phyloP scores from a whole-genome alignment of 2,329 filamentous ascomycete species.

The Chaetomium sp. region DNA sequence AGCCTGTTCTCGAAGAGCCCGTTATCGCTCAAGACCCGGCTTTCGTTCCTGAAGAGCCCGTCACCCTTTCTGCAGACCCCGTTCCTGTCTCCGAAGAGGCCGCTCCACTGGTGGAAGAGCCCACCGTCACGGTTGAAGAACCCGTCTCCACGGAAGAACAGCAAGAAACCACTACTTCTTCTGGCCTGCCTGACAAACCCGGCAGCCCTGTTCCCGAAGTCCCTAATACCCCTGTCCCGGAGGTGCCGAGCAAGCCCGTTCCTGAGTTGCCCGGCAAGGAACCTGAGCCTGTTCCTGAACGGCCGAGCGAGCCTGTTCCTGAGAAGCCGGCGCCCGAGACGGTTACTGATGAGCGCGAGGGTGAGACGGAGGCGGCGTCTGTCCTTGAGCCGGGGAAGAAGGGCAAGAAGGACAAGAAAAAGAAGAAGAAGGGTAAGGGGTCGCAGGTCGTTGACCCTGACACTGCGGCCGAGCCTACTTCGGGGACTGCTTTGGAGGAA shows the following conservation, averaged over 20 bases:
- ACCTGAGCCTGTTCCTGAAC: not conserved
- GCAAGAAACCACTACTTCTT: not conserved
- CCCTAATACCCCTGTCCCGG: not conserved
- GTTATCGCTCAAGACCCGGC: not conserved
- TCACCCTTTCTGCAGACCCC: not conserved
- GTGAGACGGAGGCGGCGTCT: not conserved
- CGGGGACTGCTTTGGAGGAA: not conserved
- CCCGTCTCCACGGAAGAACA: not conserved
- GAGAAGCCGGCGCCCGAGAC: not conserved
- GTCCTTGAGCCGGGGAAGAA: not conserved
- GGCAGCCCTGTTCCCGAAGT: constrained; percentile 2
- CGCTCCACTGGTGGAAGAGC: not conserved
- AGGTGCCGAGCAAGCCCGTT: not conserved
- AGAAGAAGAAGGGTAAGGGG: constrained; percentile 9
- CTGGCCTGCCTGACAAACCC: not conserved
- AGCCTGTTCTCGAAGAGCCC: too few relatives aligned
- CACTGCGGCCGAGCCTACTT: not conserved
- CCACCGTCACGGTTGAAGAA: not conserved
- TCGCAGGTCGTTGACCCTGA: constrained; percentile 1
- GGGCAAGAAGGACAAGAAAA: constrained; percentile 9
- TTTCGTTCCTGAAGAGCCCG: not conserved
- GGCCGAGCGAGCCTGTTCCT: constrained; percentile 5
- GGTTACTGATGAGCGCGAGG: not conserved
- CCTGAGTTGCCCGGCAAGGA: not conserved
- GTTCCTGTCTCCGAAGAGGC: not conserved